Evolutionary conservation across 768 basidiomycete genomes (phyloP).

Genomic region (Rhodotorula diobovata): DNA sequence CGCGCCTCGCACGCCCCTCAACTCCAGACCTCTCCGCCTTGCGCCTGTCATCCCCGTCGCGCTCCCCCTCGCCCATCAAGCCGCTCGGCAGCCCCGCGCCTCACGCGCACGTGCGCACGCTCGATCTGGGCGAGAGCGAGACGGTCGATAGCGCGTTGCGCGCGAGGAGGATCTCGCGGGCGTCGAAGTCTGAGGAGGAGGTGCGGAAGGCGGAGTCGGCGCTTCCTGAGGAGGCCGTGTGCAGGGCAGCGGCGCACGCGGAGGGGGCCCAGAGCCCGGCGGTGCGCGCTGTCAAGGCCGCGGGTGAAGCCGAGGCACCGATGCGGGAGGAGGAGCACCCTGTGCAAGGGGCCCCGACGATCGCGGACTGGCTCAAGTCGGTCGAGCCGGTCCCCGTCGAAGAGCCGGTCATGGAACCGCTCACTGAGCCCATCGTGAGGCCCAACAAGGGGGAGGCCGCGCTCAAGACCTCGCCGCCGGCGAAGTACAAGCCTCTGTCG

Average conservation of each 20-base stretch:
- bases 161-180: conserved; percentile 15
- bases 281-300: not conserved
- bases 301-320: not conserved
- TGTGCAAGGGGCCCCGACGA: no score
- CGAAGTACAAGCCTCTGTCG: not conserved
- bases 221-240: not conserved
- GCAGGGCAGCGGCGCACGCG: not conserved
- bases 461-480: not conserved
- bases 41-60: not conserved
- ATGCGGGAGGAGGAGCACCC: not conserved
- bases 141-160: conserved; percentile 8
- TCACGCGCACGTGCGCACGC: not conserved
- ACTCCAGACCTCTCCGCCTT: not conserved
- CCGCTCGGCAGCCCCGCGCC: not conserved
- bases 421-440: not conserved
- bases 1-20: not conserved
- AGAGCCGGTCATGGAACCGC: not conserved
- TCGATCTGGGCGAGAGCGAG: not conserved
- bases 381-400: not conserved
- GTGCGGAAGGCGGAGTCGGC: not conserved
- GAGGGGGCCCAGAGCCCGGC: not conserved
- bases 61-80: conserved; percentile 24
- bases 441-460: not conserved
- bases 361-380: not conserved
- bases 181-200: not conserved